Conservation (phyloP, 768 basidiomycete genomes). For the Mycena pura region DNA sequence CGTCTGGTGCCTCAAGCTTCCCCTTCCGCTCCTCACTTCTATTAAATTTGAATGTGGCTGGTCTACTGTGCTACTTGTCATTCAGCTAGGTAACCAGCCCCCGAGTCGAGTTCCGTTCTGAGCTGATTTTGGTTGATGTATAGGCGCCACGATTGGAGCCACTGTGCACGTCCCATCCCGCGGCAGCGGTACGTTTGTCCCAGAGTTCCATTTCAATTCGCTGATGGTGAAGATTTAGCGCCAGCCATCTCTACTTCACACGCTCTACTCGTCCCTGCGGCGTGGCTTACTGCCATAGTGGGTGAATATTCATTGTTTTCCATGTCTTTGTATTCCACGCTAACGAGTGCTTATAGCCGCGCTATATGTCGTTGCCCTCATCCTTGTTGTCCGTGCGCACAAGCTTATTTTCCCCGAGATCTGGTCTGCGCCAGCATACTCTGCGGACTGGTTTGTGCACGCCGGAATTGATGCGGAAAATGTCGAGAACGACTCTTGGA, state of each 20-base stretch:
- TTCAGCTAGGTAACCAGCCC: constrained; percentile 2
- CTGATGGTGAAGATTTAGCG: not conserved
- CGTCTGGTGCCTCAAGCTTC: constrained; percentile 17
- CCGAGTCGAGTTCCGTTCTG: not conserved
- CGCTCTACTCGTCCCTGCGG: constrained; percentile 16
- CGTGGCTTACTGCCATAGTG: constrained; percentile 15
- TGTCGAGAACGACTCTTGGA: constrained; percentile 23
- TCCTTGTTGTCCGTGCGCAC: constrained; percentile 15
- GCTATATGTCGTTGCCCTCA: constrained; percentile 10
- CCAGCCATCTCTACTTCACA: constrained; percentile 11
- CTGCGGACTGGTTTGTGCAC: constrained; percentile 25
- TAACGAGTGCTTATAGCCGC: constrained; percentile 2
- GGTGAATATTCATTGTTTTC: not conserved
- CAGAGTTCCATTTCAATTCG: not conserved
- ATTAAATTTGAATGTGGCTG: constrained; percentile 21
- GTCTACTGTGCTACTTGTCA: constrained; percentile 9
- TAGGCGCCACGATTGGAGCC: constrained; percentile 21
- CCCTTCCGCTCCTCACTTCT: constrained; percentile 13
- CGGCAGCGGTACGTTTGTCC: constrained; percentile 9
- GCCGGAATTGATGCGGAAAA: constrained; percentile 16
- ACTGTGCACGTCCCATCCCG: constrained; percentile 10
- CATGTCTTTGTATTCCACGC: not conserved
- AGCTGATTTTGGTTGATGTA: not conserved
- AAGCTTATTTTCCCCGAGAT: constrained; percentile 18
- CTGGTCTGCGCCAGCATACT: constrained; percentile 19